Conservation (phyloP, 1,139 yeast genomes). For the Taphrina deformans region DNA sequence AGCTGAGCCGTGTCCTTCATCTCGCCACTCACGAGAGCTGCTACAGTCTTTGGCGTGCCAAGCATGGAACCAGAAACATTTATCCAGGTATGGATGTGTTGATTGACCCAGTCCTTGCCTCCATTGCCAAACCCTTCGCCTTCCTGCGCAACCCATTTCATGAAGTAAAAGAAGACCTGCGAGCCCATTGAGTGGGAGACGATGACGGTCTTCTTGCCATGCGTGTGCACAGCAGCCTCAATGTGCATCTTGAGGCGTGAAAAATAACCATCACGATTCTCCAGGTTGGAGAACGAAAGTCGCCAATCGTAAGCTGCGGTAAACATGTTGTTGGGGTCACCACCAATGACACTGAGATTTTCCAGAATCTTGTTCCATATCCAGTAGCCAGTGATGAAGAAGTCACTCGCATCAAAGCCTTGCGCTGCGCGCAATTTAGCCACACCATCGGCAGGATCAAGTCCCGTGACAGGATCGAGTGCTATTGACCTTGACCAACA, state of each 20-base stretch:
- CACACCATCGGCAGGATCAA: constrained; percentile 72
- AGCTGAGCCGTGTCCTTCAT: constrained; percentile 96
- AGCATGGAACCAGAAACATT: constrained; percentile 75
- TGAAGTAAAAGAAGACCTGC: constrained; percentile 78
- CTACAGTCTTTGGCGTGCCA: constrained; percentile 92
- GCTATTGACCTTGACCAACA: constrained; percentile 93
- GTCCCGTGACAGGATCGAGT: constrained; percentile 86
- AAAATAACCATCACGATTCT: constrained; percentile 81
- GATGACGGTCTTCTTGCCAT: constrained; percentile 73
- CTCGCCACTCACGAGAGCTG: constrained; percentile 90
- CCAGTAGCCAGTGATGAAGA: constrained; percentile 97
- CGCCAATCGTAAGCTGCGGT: constrained; percentile 97
- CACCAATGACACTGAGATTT: constrained; percentile 89
- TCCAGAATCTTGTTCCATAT: constrained; percentile 94
- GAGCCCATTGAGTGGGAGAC: constrained; percentile 97
- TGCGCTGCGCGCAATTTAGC: constrained; percentile 84
- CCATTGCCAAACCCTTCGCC: constrained; percentile 84
- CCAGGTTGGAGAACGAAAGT: constrained; percentile 82
- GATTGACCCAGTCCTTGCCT: constrained; percentile 82
- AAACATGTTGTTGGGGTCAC: constrained; percentile 84
- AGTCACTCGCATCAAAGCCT: constrained; percentile 84
- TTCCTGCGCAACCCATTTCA: constrained; percentile 81
- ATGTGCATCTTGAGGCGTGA: constrained; percentile 69
- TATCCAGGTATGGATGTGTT: constrained; percentile 71
- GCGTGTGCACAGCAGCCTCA: constrained; percentile 55